Conservation (phyloP, 805 yeast genomes). For the Candida nonsorbophila region DNA sequence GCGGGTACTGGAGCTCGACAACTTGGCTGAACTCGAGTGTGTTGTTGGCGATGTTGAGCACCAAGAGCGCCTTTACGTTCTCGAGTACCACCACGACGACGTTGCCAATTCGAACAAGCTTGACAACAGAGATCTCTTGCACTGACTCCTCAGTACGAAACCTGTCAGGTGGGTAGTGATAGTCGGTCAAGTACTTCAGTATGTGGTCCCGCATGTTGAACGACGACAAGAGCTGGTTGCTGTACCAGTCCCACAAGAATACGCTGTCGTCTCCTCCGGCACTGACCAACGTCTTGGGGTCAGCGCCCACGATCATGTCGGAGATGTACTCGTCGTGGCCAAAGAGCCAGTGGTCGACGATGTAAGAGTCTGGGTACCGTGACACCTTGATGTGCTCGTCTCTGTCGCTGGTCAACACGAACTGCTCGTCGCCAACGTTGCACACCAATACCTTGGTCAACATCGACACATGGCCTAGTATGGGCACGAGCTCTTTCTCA, state of each 20-base stretch:
- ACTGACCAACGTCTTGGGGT: slow-evolving; percentile 64
- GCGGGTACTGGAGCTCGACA: slow-evolving; percentile 15
- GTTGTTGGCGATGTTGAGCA: slow-evolving; percentile 24
- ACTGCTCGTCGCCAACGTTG: slow-evolving; percentile 37
- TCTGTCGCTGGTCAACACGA: slow-evolving; percentile 77
- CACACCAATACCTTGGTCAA: slow-evolving; percentile 64
- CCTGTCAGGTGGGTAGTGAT: slow-evolving; percentile 61
- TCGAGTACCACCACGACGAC: slow-evolving; percentile 42
- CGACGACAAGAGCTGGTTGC: slow-evolving; percentile 39
- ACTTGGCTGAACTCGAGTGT: slow-evolving; percentile 25
- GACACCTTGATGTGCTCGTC: slow-evolving; percentile 93
- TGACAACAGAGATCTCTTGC: slow-evolving; percentile 48
- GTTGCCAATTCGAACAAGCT: slow-evolving; percentile 15
- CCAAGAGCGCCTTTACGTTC: slow-evolving; percentile 42
- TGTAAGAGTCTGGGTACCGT: slow-evolving; percentile 68
- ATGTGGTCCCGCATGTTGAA: slow-evolving; percentile 42
- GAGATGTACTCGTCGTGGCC: slow-evolving; percentile 87
- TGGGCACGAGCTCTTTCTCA: slow-evolving; percentile 50
- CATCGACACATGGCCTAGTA: slow-evolving; percentile 96
- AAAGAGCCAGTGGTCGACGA: slow-evolving; percentile 77
- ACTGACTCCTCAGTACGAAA: slow-evolving; percentile 49
- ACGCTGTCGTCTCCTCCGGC: slow-evolving; percentile 89
- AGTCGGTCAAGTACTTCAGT: slow-evolving; percentile 42
- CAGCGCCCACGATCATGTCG: slow-evolving; percentile 46
- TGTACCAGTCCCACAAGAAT: slow-evolving; percentile 74